Base-by-base conservation (phyloP, 305 asterid species). In the Fraxinus angustifolia region DNA sequence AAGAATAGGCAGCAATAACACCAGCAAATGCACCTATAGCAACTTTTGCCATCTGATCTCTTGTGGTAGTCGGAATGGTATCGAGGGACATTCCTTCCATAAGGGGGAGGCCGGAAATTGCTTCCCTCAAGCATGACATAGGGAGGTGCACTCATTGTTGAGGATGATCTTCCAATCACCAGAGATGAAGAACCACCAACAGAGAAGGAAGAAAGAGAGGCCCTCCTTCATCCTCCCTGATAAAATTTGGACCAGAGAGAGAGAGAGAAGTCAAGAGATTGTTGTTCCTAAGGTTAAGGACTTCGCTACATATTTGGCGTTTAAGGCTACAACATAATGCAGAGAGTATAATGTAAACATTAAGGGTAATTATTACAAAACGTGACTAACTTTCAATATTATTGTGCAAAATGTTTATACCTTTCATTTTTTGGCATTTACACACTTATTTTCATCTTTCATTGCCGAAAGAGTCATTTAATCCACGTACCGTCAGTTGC, bases 21-120 rank as follows among this genome's bases (percentile, higher is more conserved):
- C 76, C 89, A 90, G 79, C 92, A 88, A 12, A 92, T 83, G 87
- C 84, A 85, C 53, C 82, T 86, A 23, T 83, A 45, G 11, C 89
- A 89, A 23, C 82, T 31, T 3, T 75, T 79, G 8, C 85, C 85
- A 4, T 81, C 36, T 33, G 90, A 82, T 11, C 67, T 85, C 74
- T 74, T 80, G 6, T 12, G 60, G 83, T 85, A 45, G 62, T 76
- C 82, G n/a, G 84, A 56, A 19, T 82, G 17, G 86, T 86, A 85
- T 1, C 34, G 78, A 26, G 90, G 90, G 36, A 79, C 72, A 11
- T 81, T 84, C 14, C 80, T 70, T 1, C 76, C 87, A 35, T 78
- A 33, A 4, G 83, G 80, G 3, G 87, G 87, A 2, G 90, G 89
- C 19, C 62, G 85, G 31, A 80, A 26, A 14, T 56, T n/a, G 76